A percentile compares a stretch with the other conserved stretches of the same genome.
These are phyloP conservation scores for Bipolaris oryzae DNA, from an alignment of 2,329 filamentous ascomycete species.

Conservation along the genomic window DNA sequence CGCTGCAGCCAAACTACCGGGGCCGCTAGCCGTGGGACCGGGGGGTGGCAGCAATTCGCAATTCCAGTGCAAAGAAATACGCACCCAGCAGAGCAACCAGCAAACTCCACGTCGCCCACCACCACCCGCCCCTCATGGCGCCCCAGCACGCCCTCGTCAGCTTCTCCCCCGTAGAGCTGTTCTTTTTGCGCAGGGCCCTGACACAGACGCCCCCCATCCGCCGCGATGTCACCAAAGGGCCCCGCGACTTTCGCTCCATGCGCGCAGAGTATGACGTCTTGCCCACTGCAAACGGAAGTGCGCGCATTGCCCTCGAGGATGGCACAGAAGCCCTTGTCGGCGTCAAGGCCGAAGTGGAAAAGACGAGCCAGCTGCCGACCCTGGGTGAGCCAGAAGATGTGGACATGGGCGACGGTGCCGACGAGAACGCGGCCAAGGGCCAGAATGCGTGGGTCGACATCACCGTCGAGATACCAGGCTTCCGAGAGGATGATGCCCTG, in stretches of 20 bases:
- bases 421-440: constrained; percentile 46
- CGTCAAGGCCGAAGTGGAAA: constrained; percentile 92
- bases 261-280: constrained; percentile 89
- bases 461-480: constrained; percentile 87
- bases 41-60: constrained; percentile 14
- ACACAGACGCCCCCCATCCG: constrained; percentile 82
- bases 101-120: constrained; percentile 13
- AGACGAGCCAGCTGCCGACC: constrained; percentile 56
- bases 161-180: constrained; percentile 93
- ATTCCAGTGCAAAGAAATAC: constrained; percentile 13
- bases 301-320: constrained; percentile 91
- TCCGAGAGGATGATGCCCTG: constrained; percentile 86
- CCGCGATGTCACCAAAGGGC: constrained; percentile 65
- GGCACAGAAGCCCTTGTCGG: constrained; percentile 96
- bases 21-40: constrained; percentile 8
- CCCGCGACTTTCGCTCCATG: constrained; percentile 88
- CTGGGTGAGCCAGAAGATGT: constrained; percentile 40
- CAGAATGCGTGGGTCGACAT: constrained; percentile 84
- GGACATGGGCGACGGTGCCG: constrained; percentile 47
- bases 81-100: constrained; percentile 12
- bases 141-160: constrained; percentile 63
- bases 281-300: constrained; percentile 87
- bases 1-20: constrained; percentile 28
- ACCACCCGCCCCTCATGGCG: constrained; percentile 33
- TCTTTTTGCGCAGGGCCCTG: constrained; percentile 90